Evolutionary conservation across 768 basidiomycete species (phyloP).

Genomic region (Phylloporus arenicola): DNA sequence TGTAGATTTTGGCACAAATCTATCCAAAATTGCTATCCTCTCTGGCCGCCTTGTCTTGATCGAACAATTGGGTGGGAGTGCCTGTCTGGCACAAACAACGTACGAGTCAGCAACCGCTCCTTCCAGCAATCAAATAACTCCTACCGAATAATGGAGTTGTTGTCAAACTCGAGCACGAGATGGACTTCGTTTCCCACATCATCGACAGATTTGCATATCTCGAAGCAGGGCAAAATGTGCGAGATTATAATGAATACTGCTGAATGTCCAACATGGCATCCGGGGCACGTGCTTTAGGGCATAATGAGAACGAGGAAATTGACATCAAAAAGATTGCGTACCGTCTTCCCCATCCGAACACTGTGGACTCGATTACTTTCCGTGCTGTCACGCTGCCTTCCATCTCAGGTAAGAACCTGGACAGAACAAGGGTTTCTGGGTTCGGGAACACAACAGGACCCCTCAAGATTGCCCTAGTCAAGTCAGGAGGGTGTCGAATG

Average conservation of each 20-base stretch:
- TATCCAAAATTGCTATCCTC: background rate
- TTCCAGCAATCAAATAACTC: background rate
- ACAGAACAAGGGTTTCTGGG: background rate
- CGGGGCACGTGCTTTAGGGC: background rate
- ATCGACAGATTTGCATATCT: background rate
- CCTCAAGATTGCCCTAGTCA: conserved; percentile 1
- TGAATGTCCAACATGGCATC: background rate
- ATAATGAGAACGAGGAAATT: background rate
- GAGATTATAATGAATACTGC: background rate
- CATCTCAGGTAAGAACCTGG: background rate
- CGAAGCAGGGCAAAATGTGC: conserved; percentile 1
- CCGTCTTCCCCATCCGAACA: background rate
- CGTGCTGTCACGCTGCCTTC: background rate
- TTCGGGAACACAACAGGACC: background rate
- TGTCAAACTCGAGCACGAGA: background rate
- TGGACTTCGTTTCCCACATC: background rate
- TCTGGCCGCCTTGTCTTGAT: background rate
- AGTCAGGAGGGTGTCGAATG: background rate
- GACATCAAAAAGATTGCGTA: background rate
- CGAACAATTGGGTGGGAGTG: background rate
- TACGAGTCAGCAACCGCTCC: background rate
- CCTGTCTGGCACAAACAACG: background rate
- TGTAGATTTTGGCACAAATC: background rate
- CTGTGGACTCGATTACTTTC: background rate
- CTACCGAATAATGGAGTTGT: background rate